These are phyloP conservation scores for Huiozyma naganishii DNA, from an alignment of 805 yeast species.

Conservation along the genomic window DNA sequence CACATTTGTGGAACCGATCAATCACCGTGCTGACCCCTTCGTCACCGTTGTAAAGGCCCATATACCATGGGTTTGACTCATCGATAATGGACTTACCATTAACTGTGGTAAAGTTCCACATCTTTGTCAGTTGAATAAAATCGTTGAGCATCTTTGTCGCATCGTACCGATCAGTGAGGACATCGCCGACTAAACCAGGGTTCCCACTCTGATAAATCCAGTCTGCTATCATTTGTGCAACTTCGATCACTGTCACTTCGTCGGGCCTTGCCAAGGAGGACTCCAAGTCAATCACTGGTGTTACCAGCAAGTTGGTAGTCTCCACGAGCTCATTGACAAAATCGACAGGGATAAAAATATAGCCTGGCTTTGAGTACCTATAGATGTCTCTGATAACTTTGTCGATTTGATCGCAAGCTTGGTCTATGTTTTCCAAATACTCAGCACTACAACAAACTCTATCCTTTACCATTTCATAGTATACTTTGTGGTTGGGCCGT, in stretches of 20 bases:
- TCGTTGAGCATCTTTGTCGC: conserved; percentile 35
- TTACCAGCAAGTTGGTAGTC: conserved; percentile 9
- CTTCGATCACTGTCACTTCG: neutral
- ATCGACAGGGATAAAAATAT: conserved; percentile 67
- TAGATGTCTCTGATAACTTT: conserved; percentile 46
- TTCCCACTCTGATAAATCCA: conserved; percentile 40
- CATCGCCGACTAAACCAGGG: conserved; percentile 66
- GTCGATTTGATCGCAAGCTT: conserved; percentile 52
- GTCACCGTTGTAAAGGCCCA: conserved; percentile 65
- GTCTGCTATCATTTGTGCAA: conserved; percentile 28
- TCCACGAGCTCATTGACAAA: conserved; percentile 35
- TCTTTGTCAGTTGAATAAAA: conserved; percentile 34
- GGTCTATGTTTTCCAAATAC: conserved; percentile 33
- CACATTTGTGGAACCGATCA: conserved; percentile 43
- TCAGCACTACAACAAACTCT: conserved; percentile 47
- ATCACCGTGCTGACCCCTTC: conserved; percentile 40
- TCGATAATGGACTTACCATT: conserved; percentile 67
- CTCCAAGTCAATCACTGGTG: conserved; percentile 9
- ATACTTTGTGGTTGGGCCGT: conserved; percentile 56
- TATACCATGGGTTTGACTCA: conserved; percentile 52
- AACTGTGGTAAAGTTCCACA: conserved; percentile 49
- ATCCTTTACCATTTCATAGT: conserved; percentile 49
- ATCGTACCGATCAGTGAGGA: conserved; percentile 53
- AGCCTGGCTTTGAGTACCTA: conserved; percentile 65
- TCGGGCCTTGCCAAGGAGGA: conserved; percentile 6